Percentiles rank a stretch among this genome's conserved stretches.
phyloP scores from a whole-genome alignment of 441 rosid genomes.

The Macaranga tanarius region DNA sequence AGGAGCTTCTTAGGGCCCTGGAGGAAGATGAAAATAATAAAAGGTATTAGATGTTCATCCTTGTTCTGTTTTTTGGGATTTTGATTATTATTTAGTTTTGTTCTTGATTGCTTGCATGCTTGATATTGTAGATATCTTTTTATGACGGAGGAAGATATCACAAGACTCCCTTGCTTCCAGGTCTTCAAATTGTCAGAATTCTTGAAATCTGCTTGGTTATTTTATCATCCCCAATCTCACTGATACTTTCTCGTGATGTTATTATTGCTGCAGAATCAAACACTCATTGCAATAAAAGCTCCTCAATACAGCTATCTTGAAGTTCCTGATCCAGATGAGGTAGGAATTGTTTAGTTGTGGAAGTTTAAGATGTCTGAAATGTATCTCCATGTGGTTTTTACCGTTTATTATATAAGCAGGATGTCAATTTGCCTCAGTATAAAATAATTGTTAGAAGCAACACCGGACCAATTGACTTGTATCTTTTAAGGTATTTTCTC shows the following conservation, averaged over 20 bases:
- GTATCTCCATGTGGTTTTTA: constrained; percentile 10
- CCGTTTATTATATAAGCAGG: constrained; percentile 40
- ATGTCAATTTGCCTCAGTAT: constrained; percentile 49
- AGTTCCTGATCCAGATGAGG: constrained; percentile 89
- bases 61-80: background rate
- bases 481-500: constrained; percentile 56
- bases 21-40: constrained; percentile 49
- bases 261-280: constrained; percentile 49
- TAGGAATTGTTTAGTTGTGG: constrained; percentile 25
- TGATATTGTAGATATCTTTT: constrained; percentile 57
- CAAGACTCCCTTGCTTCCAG: constrained; percentile 60
- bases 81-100: background rate
- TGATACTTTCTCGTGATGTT: constrained; percentile 6
- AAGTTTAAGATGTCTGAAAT: constrained; percentile 8
- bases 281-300: constrained; percentile 73
- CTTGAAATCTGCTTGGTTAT: constrained; percentile 10
- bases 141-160: constrained; percentile 67
- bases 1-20: constrained; percentile 50
- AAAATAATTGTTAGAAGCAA: constrained; percentile 71
- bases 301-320: constrained; percentile 74
- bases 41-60: constrained; percentile 37
- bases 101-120: constrained; percentile 14
- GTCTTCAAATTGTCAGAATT: constrained; percentile 31
- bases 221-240: constrained; percentile 5
- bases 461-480: constrained; percentile 68